Evolutionary conservation across 495 filamentous ascomycete genomes (phyloP), one percentile per base, ranked within the genome.

Genomic region (Arthonia radiata): DNA sequence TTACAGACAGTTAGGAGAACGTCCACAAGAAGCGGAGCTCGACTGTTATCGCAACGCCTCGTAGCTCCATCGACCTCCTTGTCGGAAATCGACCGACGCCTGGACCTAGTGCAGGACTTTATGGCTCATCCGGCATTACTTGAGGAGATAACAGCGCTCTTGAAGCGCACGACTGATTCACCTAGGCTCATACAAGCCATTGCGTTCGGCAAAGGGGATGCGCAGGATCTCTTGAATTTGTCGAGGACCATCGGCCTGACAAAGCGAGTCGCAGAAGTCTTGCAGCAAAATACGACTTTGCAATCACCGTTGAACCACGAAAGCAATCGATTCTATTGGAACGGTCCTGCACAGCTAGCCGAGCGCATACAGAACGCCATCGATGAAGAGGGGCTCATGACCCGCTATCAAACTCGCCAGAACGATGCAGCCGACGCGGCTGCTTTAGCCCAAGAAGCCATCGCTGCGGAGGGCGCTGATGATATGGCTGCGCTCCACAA

Each of bases 161-260:
- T 94, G 4, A 67, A 70, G 36, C 60, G 63, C 18, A 81, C 67
- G 34, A 69, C 79, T 32, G 86, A 99, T 42, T 74, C 78, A 4
- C 71, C 89, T 33, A 72, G 89, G 4, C 57, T 94, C 18, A 66
- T 92, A 1, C 83, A 93, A 41, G 91, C 80, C 34, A 92, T 99
- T 37, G 71, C 83, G 2, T 54, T 93, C 5, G 81, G 81, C 10
- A 63, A 76, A 26, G 86, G 83, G n/a, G 78, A 92, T 36, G 56
- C 83, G n/a, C 83, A 93, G 44, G 86, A 94, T 40, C 54, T 99
- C 14, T 54, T 94, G 11, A 67, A 62, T 13, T 56, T 99, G 8
- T 75, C 76, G 3, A 65, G 61, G 28, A 89, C 86, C 0, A 74
- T 94, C 31, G 54, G 68, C 29, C 73, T 76, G 4, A 82, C 80